Evolutionary conservation across 805 yeast species (phyloP), one percentile per base, ranked within the genome.

Genomic region (Suhomyces prunicola): DNA sequence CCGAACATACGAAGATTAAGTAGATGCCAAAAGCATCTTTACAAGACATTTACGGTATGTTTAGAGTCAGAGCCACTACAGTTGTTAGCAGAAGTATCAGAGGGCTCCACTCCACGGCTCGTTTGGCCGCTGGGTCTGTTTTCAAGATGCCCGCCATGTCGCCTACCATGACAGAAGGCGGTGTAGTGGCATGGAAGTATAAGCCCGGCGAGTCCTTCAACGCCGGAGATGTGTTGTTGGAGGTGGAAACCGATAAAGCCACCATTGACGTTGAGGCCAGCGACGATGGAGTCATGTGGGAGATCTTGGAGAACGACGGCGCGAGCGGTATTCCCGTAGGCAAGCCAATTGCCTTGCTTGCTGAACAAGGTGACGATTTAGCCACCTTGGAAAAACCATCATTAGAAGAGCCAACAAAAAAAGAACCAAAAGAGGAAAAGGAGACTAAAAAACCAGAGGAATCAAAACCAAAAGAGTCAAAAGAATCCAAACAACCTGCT

Each of bases 121-220:
- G 53, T 5, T 57, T 58, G 47, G 44, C 50, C 41, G 79, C 72
- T 2, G 83, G 81, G 4, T 65, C 73, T 19, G 70, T 76, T 36
- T 90, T 90, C 73, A 85, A 78, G 50, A 93, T 93, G 98, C 99
- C 99, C 4, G 97, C 99, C 24, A 90, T 93, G 97, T 92, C 97
- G 5, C 99, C 99, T 44, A 93, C 99, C 6, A 93, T 93, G 99
- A 90, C 91, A 29, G 89, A 86, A 66, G 99, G 99, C 41, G 97
- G 96, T 5, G 81, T 93, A 58, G 89, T 90, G 10, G 79, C 84
- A 51, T 93, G 99, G 99, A 88, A 90, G 67, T 78, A 85, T 63
- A 85, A 91, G 68, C 55, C 70, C 36, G 87, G 87, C 27, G 94
- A 89, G 4, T 51, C 77, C 4, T 93, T 87, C 71, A 65, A 75